Evolutionary conservation across 768 basidiomycete genomes (phyloP).

Genomic region (Mycena olivaceomarginata): DNA sequence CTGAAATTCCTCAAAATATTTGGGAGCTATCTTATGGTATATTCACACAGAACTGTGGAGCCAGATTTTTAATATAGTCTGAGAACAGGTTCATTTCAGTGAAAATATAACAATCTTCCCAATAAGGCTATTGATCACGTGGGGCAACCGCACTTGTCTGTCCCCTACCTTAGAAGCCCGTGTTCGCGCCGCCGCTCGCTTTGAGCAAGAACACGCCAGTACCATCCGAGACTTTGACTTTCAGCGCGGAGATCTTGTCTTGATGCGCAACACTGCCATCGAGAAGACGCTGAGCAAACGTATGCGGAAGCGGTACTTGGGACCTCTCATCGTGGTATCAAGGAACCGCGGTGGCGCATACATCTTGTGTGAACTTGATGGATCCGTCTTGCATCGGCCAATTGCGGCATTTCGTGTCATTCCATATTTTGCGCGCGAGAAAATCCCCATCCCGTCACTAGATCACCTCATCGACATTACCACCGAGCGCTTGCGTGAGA

Average conservation of each 20-base stretch:
- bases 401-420: slow-evolving; percentile 50
- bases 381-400: slow-evolving; percentile 44
- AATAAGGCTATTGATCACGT: too few species aligned
- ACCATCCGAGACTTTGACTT: slow-evolving; percentile 53
- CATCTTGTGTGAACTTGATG: slow-evolving; percentile 27
- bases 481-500: neutral
- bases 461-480: slow-evolving; percentile 39
- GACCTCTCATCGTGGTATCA: slow-evolving; percentile 56
- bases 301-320: slow-evolving; percentile 55
- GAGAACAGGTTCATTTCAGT: too few species aligned
- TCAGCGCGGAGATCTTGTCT: slow-evolving; percentile 51
- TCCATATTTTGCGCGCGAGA: slow-evolving; percentile 45
- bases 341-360: slow-evolving; percentile 51
- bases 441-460: slow-evolving; percentile 21
- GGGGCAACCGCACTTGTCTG: too few species aligned
- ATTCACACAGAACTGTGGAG: too few species aligned
- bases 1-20: too few species aligned
- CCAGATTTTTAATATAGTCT: too few species aligned
- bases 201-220: slow-evolving; percentile 44
- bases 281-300: slow-evolving; percentile 50
- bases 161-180: slow-evolving; percentile 38
- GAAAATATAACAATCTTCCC: too few species aligned
- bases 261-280: slow-evolving; percentile 54
- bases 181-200: slow-evolving; percentile 36
- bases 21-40: too few species aligned